Conservation (phyloP, 2,329 filamentous ascomycete species). For the Davidsoniella eucalypti region DNA sequence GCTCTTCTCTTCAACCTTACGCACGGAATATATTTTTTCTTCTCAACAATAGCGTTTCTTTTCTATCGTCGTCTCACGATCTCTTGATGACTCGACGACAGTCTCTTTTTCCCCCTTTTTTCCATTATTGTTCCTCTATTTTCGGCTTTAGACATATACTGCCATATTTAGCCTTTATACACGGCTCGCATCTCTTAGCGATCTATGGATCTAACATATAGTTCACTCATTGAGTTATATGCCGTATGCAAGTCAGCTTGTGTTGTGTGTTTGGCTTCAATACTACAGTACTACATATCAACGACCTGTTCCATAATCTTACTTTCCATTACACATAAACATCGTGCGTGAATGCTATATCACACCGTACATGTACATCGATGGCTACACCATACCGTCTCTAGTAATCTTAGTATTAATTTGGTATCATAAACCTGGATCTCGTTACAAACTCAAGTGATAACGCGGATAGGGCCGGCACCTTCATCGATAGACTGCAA, state of each 20-base stretch:
- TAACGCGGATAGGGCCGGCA: slow-evolving; percentile 28
- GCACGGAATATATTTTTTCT: too few species aligned
- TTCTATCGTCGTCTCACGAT: too few species aligned
- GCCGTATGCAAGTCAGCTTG: not conserved
- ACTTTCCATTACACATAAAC: not conserved
- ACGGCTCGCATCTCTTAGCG: slow-evolving; percentile 4
- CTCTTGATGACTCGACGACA: too few species aligned
- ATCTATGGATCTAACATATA: not conserved
- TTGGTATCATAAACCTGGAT: too few species aligned
- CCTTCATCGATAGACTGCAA: slow-evolving; percentile 18
- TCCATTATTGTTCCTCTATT: slow-evolving; percentile 17
- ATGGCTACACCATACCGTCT: too few species aligned
- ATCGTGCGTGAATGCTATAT: too few species aligned
- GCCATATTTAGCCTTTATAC: slow-evolving; percentile 15
- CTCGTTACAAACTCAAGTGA: slow-evolving; percentile 17
- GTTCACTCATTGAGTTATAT: not conserved
- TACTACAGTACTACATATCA: slow-evolving; percentile 9
- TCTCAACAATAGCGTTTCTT: too few species aligned
- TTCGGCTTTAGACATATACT: slow-evolving; percentile 19
- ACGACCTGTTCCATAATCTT: slow-evolving; percentile 14
- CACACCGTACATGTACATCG: too few species aligned
- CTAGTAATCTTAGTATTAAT: too few species aligned
- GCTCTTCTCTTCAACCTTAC: too few species aligned
- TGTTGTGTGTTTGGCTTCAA: not conserved
- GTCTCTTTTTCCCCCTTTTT: slow-evolving; percentile 11